Base-by-base conservation (phyloP, 495 filamentous ascomycete species). In the Clavariopsis aquatica region DNA sequence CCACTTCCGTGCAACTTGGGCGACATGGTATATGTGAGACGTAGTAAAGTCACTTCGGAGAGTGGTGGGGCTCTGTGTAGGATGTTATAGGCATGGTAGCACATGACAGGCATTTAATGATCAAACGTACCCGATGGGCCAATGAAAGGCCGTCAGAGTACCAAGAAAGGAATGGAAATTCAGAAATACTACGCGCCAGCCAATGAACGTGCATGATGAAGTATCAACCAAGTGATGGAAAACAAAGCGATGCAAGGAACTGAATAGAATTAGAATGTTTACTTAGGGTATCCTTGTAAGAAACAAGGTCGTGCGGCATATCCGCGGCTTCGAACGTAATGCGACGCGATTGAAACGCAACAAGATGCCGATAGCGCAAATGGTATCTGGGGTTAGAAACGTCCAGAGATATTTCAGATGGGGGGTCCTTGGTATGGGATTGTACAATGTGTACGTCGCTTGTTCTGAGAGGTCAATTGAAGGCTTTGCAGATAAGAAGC, bases 331-430 rank as follows among this genome's bases (percentile, higher is more conserved):
- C 47, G 26, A 51, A 28, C 26, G 19, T 51, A 22, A 51, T 51
- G 47, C 47, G 47, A 51, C 47, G 47, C 20, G 47, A 9, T 51
- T 17, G 47, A 51, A 51, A 51, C 47, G 15, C 47, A 51, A 51
- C 47, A 28, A 9, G 12, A 28, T 5, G 5, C 47, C 47, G n/a
- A 51, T 23, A 10, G 7, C 10, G 47, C 12, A 7, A 22, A 13
- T 28, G 22, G 26, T 6, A 51, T 10, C 4, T 51, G 47, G 38
- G 38, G 38, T 43, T 43, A 43, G 38, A 43, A 43, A 43, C 38
- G 15, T 2, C 38, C 38, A 43, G 15, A n/a, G n/a, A 43, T 10
- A 43, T 43, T 17, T 2, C 15, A 43, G 38, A 17, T 9, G 15
- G n/a, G 38, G 38, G n/a, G 4, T 17, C 4, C 38, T 2, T 43